Evolutionary conservation across 495 filamentous ascomycete genomes (phyloP).

Genomic region (Cenococcum geophilum): DNA sequence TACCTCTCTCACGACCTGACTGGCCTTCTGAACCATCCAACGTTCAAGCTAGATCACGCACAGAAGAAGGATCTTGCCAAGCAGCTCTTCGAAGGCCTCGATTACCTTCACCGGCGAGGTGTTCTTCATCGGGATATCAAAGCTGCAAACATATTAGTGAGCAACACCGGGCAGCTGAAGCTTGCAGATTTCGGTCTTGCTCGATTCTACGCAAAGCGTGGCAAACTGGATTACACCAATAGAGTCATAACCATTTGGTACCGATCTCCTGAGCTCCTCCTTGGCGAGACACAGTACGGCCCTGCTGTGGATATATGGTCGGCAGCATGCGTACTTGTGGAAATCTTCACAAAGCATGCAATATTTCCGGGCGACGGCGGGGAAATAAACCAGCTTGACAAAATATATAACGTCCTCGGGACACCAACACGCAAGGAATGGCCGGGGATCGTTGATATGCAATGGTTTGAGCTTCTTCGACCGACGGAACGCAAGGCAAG

Average conservation of each 20-base stretch:
- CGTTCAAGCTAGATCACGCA: constrained; percentile 73
- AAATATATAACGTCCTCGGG: constrained; percentile 87
- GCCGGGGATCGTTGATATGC: constrained; percentile 83
- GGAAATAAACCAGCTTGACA: constrained; percentile 93
- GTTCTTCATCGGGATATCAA: constrained; percentile 88
- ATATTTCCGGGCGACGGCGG: constrained; percentile 93
- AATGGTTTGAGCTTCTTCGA: constrained; percentile 88
- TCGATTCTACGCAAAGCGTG: constrained; percentile 91
- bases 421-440: constrained; percentile 80
- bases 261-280: constrained; percentile 82
- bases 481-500: constrained; percentile 67
- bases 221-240: constrained; percentile 95
- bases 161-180: constrained; percentile 79
- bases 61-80: constrained; percentile 92
- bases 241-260: constrained; percentile 99
- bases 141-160: constrained; percentile 85
- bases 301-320: constrained; percentile 97
- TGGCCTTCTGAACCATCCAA: constrained; percentile 85
- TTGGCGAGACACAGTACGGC: constrained; percentile 92
- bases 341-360: constrained; percentile 92
- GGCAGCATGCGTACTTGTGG: constrained; percentile 91
- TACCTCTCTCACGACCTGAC: constrained; percentile 94
- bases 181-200: constrained; percentile 95
- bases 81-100: constrained; percentile 90
- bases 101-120: constrained; percentile 88